Evolutionary conservation across 78 protist genomes (phyloP).

Genomic region (Tieghemostelium lacteum): DNA sequence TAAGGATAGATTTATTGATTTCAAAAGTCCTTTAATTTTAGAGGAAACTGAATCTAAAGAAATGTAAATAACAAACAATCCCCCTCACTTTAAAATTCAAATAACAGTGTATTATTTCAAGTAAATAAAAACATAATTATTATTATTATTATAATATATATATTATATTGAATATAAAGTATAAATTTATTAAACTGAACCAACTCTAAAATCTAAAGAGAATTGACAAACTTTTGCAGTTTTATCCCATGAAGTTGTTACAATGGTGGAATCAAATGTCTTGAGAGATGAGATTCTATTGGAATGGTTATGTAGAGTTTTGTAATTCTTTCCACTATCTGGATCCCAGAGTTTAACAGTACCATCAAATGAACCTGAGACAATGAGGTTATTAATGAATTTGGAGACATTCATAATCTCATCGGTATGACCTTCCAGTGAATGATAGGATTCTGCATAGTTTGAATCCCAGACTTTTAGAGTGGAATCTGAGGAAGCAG

Average conservation of each 20-base stretch:
- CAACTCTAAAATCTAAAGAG: slow-evolving; percentile 64
- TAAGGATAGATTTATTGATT: slow-evolving; percentile 42
- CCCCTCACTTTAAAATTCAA: too few species aligned
- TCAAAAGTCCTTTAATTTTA: slow-evolving; percentile 39
- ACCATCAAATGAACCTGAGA: slow-evolving; percentile 77
- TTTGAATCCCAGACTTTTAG: slow-evolving; percentile 77
- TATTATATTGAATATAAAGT: background rate
- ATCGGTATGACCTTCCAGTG: slow-evolving; percentile 68
- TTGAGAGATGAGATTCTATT: slow-evolving; percentile 49
- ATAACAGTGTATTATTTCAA: too few species aligned
- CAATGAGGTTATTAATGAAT: slow-evolving; percentile 50
- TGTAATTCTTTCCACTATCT: slow-evolving; percentile 18
- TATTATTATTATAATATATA: background rate
- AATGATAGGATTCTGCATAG: slow-evolving; percentile 18
- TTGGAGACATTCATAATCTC: slow-evolving; percentile 57
- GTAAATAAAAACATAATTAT: too few species aligned
- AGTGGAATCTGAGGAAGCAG: slow-evolving; percentile 69
- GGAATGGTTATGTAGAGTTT: slow-evolving; percentile 62
- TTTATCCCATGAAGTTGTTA: slow-evolving; percentile 62
- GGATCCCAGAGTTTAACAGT: slow-evolving; percentile 78
- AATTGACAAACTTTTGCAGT: slow-evolving; percentile 63
- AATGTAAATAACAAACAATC: background rate
- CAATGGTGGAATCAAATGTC: slow-evolving; percentile 25
- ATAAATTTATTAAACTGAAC: background rate
- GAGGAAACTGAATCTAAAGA: slow-evolving; percentile 23